phyloP scores from a whole-genome alignment of 129 eudicot species.

The Chrysanthemum lavandulifolium region DNA sequence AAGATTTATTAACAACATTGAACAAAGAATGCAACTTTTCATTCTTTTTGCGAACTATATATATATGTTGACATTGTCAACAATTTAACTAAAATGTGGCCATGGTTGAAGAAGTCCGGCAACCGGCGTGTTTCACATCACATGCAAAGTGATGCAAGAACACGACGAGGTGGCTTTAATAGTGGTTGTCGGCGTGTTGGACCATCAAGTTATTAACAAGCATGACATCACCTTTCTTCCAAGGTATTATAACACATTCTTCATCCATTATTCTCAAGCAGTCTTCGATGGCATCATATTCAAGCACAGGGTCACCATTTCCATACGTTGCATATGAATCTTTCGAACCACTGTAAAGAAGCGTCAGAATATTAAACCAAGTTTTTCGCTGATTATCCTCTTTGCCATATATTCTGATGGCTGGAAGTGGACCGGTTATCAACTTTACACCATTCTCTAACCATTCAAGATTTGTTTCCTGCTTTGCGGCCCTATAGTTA shows the following conservation, averaged over 20 bases:
- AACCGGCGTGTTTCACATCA: not conserved
- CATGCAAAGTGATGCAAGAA: slow-evolving; percentile 22
- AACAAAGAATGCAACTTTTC: too few relatives aligned
- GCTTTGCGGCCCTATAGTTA: slow-evolving; percentile 43
- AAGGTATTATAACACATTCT: slow-evolving; percentile 26
- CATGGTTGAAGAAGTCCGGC: too few relatives aligned
- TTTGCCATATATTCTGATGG: slow-evolving; percentile 41
- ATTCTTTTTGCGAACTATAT: too few relatives aligned
- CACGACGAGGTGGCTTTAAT: slow-evolving; percentile 23
- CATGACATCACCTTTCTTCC: slow-evolving; percentile 18
- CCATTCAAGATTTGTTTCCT: slow-evolving; percentile 51
- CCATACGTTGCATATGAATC: not conserved
- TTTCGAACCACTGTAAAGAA: slow-evolving; percentile 12
- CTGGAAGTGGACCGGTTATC: slow-evolving; percentile 45
- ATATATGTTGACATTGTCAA: too few relatives aligned
- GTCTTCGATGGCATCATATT: slow-evolving; percentile 3
- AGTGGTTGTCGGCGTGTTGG: slow-evolving; percentile 13
- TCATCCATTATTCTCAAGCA: slow-evolving; percentile 25
- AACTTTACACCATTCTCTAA: slow-evolving; percentile 20
- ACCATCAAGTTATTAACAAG: slow-evolving; percentile 5
- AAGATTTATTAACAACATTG: too few relatives aligned
- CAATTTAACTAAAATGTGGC: too few relatives aligned
- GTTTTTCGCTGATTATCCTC: slow-evolving; percentile 48
- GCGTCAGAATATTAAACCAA: slow-evolving; percentile 69
- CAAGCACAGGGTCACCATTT: slow-evolving; percentile 10